Evolutionary conservation across 495 filamentous ascomycete genomes (phyloP).

Genomic region (Choiromyces venosus): DNA sequence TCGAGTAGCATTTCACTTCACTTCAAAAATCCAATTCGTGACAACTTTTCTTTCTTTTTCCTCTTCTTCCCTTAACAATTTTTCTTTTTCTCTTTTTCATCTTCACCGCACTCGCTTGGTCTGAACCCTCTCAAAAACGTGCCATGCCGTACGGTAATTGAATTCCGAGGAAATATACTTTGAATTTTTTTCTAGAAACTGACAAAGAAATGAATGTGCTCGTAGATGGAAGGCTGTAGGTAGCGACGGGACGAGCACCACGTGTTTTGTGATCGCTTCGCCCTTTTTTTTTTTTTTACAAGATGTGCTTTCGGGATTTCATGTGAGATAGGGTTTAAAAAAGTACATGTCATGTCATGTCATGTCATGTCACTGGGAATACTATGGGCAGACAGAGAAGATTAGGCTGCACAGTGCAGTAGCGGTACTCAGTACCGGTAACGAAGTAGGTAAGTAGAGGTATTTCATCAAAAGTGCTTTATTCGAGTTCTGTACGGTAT

Average conservation of each 20-base stretch:
- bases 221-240: too few species aligned
- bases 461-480: neutral
- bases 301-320: too few species aligned
- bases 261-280: too few species aligned
- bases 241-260: too few species aligned
- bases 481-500: neutral
- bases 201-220: constrained; percentile 30
- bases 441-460: neutral
- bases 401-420: neutral
- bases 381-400: too few species aligned
- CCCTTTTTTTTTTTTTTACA: too few species aligned
- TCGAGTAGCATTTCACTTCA: neutral
- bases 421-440: neutral
- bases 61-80: neutral
- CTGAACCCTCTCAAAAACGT: constrained; percentile 7
- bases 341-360: too few species aligned
- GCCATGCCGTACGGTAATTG: too few species aligned
- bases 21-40: neutral
- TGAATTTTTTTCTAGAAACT: constrained; percentile 31
- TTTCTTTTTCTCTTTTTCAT: neutral
- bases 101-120: neutral
- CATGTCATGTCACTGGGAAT: too few species aligned
- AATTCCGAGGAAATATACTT: constrained; percentile 19
- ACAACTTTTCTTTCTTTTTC: neutral
- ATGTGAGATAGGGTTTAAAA: too few species aligned